These are phyloP conservation scores for Naematelia aurantialba DNA, from an alignment of 768 basidiomycete genomes.

Conservation along the genomic window DNA sequence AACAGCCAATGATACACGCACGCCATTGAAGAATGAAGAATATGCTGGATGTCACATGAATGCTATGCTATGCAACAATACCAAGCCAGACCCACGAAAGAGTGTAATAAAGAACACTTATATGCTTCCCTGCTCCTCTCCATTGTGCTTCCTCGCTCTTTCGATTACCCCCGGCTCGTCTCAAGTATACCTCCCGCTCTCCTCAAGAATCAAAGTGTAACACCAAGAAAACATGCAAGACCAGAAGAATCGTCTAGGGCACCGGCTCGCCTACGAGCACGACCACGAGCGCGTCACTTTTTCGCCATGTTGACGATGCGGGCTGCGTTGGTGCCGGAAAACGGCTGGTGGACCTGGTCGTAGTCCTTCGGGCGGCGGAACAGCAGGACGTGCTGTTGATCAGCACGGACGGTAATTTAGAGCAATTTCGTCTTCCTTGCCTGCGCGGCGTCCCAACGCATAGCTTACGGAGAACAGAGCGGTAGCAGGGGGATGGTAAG, in stretches of 20 bases:
- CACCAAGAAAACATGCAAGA: not conserved
- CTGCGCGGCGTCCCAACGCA: not conserved
- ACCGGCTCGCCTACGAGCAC: not conserved
- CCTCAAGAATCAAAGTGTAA: not conserved
- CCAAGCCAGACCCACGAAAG: not conserved
- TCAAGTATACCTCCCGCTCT: not conserved
- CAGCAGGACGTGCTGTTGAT: constrained; percentile 75
- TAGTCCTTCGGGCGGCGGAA: constrained; percentile 65
- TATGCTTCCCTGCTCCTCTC: not conserved
- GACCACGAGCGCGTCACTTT: not conserved
- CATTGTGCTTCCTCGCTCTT: not conserved
- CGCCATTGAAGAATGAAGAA: not conserved
- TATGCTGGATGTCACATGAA: not conserved
- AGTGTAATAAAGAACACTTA: not conserved
- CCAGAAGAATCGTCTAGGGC: not conserved
- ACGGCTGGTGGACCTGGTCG: constrained; percentile 29
- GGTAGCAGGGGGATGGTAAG: not conserved
- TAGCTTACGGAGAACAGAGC: too few species aligned
- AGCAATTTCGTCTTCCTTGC: not conserved
- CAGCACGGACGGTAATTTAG: not conserved
- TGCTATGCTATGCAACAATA: not conserved
- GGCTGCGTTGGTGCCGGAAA: constrained; percentile 21
- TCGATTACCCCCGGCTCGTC: not conserved
- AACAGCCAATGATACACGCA: too few species aligned
- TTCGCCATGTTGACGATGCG: constrained; percentile 26